Conservation (phyloP, 352 stramenopile species). For the Phytophthora fragariae region DNA sequence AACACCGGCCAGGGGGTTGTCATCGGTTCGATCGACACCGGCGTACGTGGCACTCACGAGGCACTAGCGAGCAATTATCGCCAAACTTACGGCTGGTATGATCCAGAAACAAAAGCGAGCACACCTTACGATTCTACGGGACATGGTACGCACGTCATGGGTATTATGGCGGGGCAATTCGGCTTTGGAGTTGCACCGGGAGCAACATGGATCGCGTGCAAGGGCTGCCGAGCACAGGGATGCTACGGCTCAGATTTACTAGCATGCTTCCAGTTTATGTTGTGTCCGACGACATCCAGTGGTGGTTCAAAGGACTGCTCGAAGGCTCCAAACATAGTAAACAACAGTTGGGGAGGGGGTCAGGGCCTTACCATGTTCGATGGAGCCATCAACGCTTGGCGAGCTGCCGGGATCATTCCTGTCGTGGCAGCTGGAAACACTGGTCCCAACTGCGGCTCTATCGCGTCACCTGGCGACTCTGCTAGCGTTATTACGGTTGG, state of each 20-base stretch:
- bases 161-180: slow-evolving; percentile 51
- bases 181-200: slow-evolving; percentile 64
- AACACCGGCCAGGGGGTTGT: slow-evolving; percentile 63
- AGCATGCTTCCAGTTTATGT: slow-evolving; percentile 73
- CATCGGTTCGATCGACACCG: slow-evolving; percentile 70
- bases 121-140: slow-evolving; percentile 59
- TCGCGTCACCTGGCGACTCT: slow-evolving; percentile 62
- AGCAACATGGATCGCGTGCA: slow-evolving; percentile 66
- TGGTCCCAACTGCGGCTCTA: slow-evolving; percentile 55
- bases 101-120: slow-evolving; percentile 45
- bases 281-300: slow-evolving; percentile 60
- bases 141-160: slow-evolving; percentile 65
- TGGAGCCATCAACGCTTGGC: slow-evolving; percentile 53
- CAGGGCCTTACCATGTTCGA: slow-evolving; percentile 56
- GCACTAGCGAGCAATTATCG: slow-evolving; percentile 53
- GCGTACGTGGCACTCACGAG: slow-evolving; percentile 58
- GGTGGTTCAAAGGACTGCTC: slow-evolving; percentile 54
- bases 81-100: slow-evolving; percentile 63
- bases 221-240: slow-evolving; percentile 48
- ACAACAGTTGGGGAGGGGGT: slow-evolving; percentile 76
- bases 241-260: slow-evolving; percentile 59
- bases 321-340: slow-evolving; percentile 63
- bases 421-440: slow-evolving; percentile 67
- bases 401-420: slow-evolving; percentile 61
- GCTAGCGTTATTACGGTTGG: slow-evolving; percentile 70